Conservation (phyloP, 371 early-diverging fungal species). For the Rhizomucor miehei region DNA sequence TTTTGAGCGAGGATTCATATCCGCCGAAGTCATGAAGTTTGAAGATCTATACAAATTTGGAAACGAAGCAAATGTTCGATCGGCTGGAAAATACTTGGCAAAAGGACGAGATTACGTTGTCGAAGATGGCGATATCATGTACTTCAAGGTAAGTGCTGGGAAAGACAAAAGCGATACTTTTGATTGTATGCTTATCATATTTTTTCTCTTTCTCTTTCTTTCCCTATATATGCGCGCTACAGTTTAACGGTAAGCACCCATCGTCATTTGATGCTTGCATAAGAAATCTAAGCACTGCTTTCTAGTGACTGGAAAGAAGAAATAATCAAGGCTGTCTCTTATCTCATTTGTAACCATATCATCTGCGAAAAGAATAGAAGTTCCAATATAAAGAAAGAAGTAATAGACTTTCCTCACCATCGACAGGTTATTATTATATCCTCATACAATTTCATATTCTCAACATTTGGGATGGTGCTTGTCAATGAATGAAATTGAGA, state of each 20-base stretch:
- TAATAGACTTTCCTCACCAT: no score
- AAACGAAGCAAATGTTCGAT: constrained; percentile 34
- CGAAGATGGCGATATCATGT: constrained; percentile 91
- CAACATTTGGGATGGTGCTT: no score
- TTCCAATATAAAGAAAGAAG: no score
- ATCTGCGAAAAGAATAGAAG: no score
- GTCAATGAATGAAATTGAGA: no score
- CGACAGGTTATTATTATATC: no score
- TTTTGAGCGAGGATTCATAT: constrained; percentile 89
- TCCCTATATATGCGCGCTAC: no score
- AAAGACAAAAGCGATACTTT: neutral
- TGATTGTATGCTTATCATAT: neutral
- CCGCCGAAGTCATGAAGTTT: constrained; percentile 88
- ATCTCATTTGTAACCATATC: no score
- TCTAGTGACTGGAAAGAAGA: constrained; percentile 15
- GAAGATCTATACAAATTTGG: constrained; percentile 62
- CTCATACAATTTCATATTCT: no score
- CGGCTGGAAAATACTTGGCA: constrained; percentile 65
- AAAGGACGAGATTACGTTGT: constrained; percentile 97
- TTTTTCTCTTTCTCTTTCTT: neutral
- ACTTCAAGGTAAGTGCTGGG: constrained; percentile 72
- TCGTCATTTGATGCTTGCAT: neutral
- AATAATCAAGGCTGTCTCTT: constrained; percentile 2
- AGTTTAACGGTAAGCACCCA: constrained; percentile 16
- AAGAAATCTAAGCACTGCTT: neutral